Base-by-base conservation (phyloP, 139 green algal genomes). In the Asterochloris sp. region DNA sequence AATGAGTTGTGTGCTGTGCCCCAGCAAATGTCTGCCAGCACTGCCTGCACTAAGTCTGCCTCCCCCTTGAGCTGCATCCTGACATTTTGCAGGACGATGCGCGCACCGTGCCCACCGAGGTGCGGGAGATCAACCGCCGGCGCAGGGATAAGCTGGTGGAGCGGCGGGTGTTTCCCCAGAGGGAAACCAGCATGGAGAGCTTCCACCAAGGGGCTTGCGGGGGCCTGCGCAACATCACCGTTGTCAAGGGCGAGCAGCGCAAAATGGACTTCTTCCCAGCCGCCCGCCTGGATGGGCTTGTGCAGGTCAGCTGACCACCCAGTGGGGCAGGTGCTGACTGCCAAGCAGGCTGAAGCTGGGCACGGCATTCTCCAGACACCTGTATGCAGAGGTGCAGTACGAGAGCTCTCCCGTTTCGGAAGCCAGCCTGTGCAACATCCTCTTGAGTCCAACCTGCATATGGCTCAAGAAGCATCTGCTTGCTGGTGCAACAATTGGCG, bases 141-240 rank as follows among this genome's bases (percentile, higher is more conserved):
- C 88, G 92, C 16, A 91, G 91, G 71, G 94, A 97, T 83, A 92
- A 90, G 88, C 90, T 97, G 74, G 66, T 82, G 13, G 86, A 95
- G 89, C 85, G 91, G 63, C 83, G 88, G 13, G 85, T 69, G 13
- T 92, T 89, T 74, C 90, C 88, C 13, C 28, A 77, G 64, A 60
- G 84, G 62, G 86, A 91, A 62, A 89, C 29, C 76, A 84, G 29
- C 29, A 77, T 86, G 85, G 91, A 96, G 87, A 74, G 86, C 28
- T 95, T 95, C 76, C 87, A 93, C 69, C 79, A 68, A 6, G 91
- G 93, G 60, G 86, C 73, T 24, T 74, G 78, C 21, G 93, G 89
- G 80, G 92, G 89, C 17, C 84, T 96, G 14, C 91, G 90, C 61
- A 84, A 93, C 83, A 87, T 92, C 66, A 81, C 87, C 17, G 87